phyloP scores from a whole-genome alignment of 306 rosid species.

The Rosa lucieae region DNA sequence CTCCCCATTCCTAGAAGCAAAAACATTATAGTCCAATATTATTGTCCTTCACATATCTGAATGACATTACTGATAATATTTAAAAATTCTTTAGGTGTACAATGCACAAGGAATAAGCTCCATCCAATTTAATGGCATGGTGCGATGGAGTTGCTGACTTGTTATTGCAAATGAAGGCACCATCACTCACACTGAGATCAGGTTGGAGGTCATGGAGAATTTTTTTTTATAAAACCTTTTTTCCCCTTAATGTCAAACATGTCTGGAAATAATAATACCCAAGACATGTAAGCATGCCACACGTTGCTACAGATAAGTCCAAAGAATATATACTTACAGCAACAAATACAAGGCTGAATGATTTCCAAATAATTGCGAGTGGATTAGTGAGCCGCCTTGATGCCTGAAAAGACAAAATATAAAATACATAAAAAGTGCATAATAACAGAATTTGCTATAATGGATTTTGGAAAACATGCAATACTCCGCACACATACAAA shows the following conservation, averaged over 20 bases:
- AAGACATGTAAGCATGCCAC: neutral
- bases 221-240: neutral
- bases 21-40: conserved; percentile 7
- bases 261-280: neutral
- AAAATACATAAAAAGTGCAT: neutral
- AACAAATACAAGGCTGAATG: conserved; percentile 91
- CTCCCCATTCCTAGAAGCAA: conserved; percentile 96
- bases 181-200: neutral
- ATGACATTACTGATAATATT: neutral
- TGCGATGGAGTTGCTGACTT: neutral
- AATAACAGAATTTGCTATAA: neutral
- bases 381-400: conserved; percentile 78
- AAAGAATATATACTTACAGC: conserved; percentile 59
- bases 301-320: conserved; percentile 13
- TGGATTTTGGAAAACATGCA: neutral
- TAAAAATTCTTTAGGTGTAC: neutral
- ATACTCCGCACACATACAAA: neutral
- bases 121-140: neutral
- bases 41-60: neutral
- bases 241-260: neutral
- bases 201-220: neutral
- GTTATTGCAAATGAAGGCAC: neutral
- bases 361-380: conserved; percentile 83
- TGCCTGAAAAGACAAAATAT: conserved; percentile 37
- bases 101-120: neutral